phyloP scores from a whole-genome alignment of 768 basidiomycete genomes.

The Lactifluus volemus region DNA sequence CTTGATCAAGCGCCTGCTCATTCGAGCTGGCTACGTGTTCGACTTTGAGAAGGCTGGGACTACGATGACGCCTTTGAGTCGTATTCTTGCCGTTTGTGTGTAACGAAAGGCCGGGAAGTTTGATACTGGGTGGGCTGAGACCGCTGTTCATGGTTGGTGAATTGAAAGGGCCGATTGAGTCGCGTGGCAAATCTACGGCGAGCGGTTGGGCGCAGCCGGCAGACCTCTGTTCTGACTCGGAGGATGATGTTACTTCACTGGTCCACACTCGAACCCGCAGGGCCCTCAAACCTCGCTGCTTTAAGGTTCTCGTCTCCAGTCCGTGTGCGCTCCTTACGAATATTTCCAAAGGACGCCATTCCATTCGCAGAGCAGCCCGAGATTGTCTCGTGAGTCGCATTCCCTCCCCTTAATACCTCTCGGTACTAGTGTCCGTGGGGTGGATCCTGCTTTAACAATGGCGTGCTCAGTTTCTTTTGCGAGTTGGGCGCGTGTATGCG shows the following conservation, averaged over 20 bases:
- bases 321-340: constrained; percentile 53
- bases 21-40: constrained; percentile 68
- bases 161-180: background rate
- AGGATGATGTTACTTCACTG: constrained; percentile 42
- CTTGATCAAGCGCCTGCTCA: constrained; percentile 73
- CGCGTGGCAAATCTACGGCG: background rate
- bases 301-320: constrained; percentile 64
- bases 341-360: constrained; percentile 57
- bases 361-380: constrained; percentile 57
- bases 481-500: background rate
- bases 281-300: constrained; percentile 52
- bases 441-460: background rate
- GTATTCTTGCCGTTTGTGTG: background rate
- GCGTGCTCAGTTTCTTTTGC: background rate
- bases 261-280: constrained; percentile 53
- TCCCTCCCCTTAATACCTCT: background rate
- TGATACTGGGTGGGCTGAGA: constrained; percentile 11
- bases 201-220: background rate
- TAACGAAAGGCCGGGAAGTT: constrained; percentile 7
- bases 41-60: constrained; percentile 74
- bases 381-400: constrained; percentile 47
- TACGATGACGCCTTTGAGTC: constrained; percentile 38
- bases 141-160: background rate
- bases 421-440: background rate
- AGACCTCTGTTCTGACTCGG: background rate